Conservation (phyloP, 2,329 filamentous ascomycete species). For the Cladophialophora chaetospira region DNA sequence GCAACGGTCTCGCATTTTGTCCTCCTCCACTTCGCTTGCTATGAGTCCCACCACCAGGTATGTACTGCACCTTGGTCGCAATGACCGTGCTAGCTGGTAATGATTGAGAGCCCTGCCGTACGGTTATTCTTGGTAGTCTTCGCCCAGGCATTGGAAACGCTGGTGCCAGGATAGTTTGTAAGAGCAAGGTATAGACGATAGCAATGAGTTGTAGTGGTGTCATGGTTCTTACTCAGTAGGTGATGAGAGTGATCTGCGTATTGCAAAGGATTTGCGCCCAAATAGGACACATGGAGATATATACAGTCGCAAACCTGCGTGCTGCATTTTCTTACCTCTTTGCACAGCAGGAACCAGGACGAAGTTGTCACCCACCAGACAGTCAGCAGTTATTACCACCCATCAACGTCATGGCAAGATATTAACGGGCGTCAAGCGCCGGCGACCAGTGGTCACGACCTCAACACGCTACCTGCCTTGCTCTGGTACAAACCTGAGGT, state of each 20-base stretch:
- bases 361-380: neutral
- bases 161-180: neutral
- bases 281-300: too few relatives aligned
- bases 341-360: too few relatives aligned
- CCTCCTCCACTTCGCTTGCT: conserved; percentile 14
- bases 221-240: too few relatives aligned
- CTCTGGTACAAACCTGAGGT: neutral
- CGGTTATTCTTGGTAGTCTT: conserved; percentile 21
- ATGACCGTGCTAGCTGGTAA: neutral
- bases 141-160: neutral
- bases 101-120: conserved; percentile 1
- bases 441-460: conserved; percentile 7
- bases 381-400: neutral
- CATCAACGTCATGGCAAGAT: neutral
- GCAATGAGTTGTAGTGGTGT: neutral
- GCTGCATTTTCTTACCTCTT: too few relatives aligned
- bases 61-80: neutral
- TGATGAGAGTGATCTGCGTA: too few relatives aligned
- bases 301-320: too few relatives aligned
- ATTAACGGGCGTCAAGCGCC: neutral
- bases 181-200: neutral
- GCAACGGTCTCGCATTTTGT: too few relatives aligned
- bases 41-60: conserved; percentile 5
- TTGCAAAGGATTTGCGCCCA: too few relatives aligned
- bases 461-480: neutral